Conservation (phyloP, 495 filamentous ascomycete species). For the Talaromyces wortmannii region DNA sequence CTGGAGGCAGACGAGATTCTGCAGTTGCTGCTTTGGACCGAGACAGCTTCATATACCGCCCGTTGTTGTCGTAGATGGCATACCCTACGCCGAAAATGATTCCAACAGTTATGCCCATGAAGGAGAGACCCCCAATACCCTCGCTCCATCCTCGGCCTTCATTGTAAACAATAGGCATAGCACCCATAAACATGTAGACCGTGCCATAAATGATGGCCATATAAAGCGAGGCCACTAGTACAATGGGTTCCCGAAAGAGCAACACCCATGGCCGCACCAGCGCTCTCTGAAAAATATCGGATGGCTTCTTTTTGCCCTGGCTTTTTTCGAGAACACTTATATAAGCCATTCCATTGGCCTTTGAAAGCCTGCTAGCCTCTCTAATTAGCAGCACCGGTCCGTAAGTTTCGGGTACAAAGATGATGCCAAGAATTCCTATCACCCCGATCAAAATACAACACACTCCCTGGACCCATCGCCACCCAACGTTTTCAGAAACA, state of each 20-base stretch:
- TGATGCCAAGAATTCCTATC: constrained; percentile 48
- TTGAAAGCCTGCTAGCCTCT: constrained; percentile 50
- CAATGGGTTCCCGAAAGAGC: constrained; percentile 14
- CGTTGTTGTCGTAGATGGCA: constrained; percentile 7
- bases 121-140: constrained; percentile 58
- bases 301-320: constrained; percentile 3
- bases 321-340: constrained; percentile 4
- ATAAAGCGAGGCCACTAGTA: constrained; percentile 33
- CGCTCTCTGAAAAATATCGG: constrained; percentile 5
- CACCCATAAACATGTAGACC: constrained; percentile 66
- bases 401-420: constrained; percentile 66
- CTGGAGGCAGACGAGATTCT: constrained; percentile 20
- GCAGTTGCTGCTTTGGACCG: constrained; percentile 6
- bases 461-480: constrained; percentile 51
- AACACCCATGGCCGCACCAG: constrained; percentile 16
- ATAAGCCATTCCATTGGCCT: constrained; percentile 37
- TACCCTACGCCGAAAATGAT: constrained; percentile 11
- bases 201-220: constrained; percentile 58
- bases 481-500: constrained; percentile 34
- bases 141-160: constrained; percentile 58
- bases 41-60: constrained; percentile 10
- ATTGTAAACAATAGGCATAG: constrained; percentile 61
- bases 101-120: constrained; percentile 62
- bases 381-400: constrained; percentile 55
- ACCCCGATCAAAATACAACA: constrained; percentile 33